phyloP scores from a whole-genome alignment of 768 basidiomycete species.

The Hypsizygus marmoreus region DNA sequence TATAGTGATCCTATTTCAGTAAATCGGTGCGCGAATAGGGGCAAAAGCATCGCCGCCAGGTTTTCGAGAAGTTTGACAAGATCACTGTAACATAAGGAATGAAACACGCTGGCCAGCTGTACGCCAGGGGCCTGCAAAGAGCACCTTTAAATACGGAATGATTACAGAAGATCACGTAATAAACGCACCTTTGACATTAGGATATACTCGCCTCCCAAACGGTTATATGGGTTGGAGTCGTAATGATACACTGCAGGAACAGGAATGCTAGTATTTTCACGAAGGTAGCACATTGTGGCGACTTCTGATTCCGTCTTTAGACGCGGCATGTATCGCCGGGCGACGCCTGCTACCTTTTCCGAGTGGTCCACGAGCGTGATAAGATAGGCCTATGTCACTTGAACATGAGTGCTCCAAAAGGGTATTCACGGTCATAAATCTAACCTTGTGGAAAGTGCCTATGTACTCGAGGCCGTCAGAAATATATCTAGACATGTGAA shows the following conservation, averaged over 20 bases:
- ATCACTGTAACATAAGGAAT: conserved; percentile 64
- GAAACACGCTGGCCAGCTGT: conserved; percentile 70
- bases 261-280: conserved; percentile 67
- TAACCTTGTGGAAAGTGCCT: conserved; percentile 87
- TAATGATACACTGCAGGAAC: conserved; percentile 77
- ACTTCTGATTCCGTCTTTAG: conserved; percentile 88
- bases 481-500: conserved; percentile 16
- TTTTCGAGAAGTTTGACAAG: conserved; percentile 68
- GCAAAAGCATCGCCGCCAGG: conserved; percentile 66
- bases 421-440: not conserved
- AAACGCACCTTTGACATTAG: conserved; percentile 78
- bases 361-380: conserved; percentile 62
- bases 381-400: conserved; percentile 81
- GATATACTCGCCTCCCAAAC: conserved; percentile 83
- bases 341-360: conserved; percentile 76
- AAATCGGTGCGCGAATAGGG: conserved; percentile 79
- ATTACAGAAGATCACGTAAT: conserved; percentile 1
- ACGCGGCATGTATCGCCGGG: conserved; percentile 82
- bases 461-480: conserved; percentile 6
- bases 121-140: conserved; percentile 66
- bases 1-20: conserved; percentile 76
- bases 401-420: conserved; percentile 7
- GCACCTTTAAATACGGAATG: conserved; percentile 6
- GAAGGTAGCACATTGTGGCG: conserved; percentile 81
- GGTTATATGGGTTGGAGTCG: conserved; percentile 83